A percentile compares a stretch with the other conserved stretches of the same genome.
Conservation (phyloP, 2,329 filamentous ascomycete genomes). For the Alternaria burnsii region DNA sequence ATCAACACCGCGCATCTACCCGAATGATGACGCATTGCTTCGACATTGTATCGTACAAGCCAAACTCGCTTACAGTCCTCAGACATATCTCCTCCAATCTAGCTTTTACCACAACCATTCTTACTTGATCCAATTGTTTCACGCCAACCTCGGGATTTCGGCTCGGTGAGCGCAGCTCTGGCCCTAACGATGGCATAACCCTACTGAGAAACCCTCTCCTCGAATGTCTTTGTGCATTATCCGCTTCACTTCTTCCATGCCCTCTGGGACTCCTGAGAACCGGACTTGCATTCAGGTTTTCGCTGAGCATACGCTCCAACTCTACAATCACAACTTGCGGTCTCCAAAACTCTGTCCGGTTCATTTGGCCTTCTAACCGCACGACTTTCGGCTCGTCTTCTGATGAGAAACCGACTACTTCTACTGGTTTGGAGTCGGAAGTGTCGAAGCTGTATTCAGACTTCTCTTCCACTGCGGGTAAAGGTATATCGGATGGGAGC, state of each 20-base stretch:
- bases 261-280: conserved; percentile 14
- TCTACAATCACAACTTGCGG: conserved; percentile 53
- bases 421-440: conserved; percentile 30
- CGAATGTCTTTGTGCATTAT: conserved; percentile 13
- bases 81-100: conserved; percentile 46
- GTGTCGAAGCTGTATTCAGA: conserved; percentile 45
- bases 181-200: conserved; percentile 30
- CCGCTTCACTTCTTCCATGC: conserved; percentile 1
- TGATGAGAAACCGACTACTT: conserved; percentile 53
- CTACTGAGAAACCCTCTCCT: conserved; percentile 34
- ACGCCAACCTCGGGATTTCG: conserved; percentile 34
- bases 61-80: conserved; percentile 47
- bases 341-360: conserved; percentile 56
- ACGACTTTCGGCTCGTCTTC: conserved; percentile 53
- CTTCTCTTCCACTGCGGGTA: conserved; percentile 33
- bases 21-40: conserved; percentile 45
- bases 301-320: conserved; percentile 47
- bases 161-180: conserved; percentile 29
- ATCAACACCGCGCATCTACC: conserved; percentile 44
- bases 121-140: conserved; percentile 16
- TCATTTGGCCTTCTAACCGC: conserved; percentile 51
- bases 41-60: conserved; percentile 48
- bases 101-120: conserved; percentile 37
- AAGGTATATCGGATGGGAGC: conserved; percentile 54
- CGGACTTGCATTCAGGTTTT: conserved; percentile 39